Conservation (phyloP, 805 yeast species). For the Millerago galiae region DNA sequence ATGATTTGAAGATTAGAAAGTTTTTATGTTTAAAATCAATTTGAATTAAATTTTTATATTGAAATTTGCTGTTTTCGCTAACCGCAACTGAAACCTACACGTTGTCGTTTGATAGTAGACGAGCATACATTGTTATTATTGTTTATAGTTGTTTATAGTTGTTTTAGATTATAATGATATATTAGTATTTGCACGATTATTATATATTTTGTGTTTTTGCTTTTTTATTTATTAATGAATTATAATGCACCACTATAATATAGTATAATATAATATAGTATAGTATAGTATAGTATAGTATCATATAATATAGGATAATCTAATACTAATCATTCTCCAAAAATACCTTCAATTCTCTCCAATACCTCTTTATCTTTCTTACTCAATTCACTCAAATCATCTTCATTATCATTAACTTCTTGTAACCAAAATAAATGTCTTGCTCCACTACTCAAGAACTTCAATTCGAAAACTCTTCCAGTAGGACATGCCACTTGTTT, state of each 20-base stretch:
- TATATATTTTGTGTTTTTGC: too few species aligned
- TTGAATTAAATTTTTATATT: background rate
- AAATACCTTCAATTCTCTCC: conserved; percentile 40
- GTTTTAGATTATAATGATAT: background rate
- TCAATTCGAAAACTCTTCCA: conserved; percentile 71
- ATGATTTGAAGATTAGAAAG: conserved; percentile 7
- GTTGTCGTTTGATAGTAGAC: conserved; percentile 30
- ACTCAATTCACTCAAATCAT: conserved; percentile 49
- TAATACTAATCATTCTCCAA: too few species aligned
- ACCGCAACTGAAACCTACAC: conserved; percentile 27
- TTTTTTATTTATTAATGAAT: too few species aligned
- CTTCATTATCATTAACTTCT: conserved; percentile 58
- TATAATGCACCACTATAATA: too few species aligned
- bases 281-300: too few species aligned
- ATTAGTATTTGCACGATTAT: background rate
- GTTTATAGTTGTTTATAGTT: too few species aligned
- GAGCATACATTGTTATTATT: conserved; percentile 22
- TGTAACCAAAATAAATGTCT: conserved; percentile 65
- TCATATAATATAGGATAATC: too few species aligned
- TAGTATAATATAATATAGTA: too few species aligned
- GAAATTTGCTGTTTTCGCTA: conserved; percentile 26
- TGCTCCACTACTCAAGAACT: conserved; percentile 58
- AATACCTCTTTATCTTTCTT: conserved; percentile 47
- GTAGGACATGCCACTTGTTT: conserved; percentile 64
- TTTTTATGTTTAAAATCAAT: conserved; percentile 8